Evolutionary conservation across 2,329 filamentous ascomycete genomes (phyloP), one percentile per base, ranked within the genome.

Genomic region (Zymoseptoria tritici): DNA sequence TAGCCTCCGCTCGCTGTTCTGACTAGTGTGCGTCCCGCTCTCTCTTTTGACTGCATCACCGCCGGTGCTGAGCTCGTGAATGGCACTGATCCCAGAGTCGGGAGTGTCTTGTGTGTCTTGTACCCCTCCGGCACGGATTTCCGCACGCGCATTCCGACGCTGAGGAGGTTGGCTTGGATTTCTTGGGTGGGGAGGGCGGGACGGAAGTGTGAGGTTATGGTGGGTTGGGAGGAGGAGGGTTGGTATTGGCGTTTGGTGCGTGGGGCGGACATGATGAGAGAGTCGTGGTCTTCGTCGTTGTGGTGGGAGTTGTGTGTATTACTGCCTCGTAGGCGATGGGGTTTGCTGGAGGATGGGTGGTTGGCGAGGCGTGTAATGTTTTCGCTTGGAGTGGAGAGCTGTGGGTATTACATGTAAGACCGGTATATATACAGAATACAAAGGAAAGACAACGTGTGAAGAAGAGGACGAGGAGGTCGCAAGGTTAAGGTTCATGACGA

Each of bases 111-210:
- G 74, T 83, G 83, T 1, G 90, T 96, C 78, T 96, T 95, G 81
- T 97, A 97, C 61, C 93, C 93, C 73, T 97, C 92, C 0, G 91
- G 88, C 7, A 97, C 89, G 9, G 89, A 89, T 78, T 97, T 97
- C 72, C 93, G 88, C 55, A 97, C 83, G 22, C 93, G 87, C 91
- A 97, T 97, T 69, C 93, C 93, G 64, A 97, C 93, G 68, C 83
- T 90, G 50, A 97, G 80, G n/a, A 97, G 85, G 63, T 89, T 89
- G 42, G 91, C 82, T 75, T 96, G 90, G 31, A 95, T 81, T 7
- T 80, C 80, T 22, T 16, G 5, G 36, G 36, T 16, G 16, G 36
- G 36, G 4, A 46, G 36, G 36, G 36, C 36, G 36, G 36, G 36
- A 4, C 36, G 36, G 36, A 46, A 46, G 36, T 46, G 36, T 2